Evolutionary conservation across 2,329 filamentous ascomycete species (phyloP).

Genomic region (Xylariaceae sp.): DNA sequence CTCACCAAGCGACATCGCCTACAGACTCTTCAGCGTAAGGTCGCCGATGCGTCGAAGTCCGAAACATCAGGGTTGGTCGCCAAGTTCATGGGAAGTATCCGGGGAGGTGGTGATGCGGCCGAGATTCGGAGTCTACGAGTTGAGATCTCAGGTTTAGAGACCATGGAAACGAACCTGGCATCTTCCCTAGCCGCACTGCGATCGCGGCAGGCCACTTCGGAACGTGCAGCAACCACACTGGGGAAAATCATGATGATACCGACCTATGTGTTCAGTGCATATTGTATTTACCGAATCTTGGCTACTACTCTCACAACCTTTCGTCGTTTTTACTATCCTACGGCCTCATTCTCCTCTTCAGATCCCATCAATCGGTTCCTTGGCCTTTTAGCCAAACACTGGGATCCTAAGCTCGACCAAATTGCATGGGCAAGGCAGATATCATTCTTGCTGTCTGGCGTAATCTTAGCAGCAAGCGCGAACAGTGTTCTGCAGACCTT

Average conservation of each 20-base stretch:
- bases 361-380: conserved; percentile 83
- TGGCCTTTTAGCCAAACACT: conserved; percentile 73
- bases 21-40: conserved; percentile 62
- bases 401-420: conserved; percentile 77
- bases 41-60: conserved; percentile 35
- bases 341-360: conserved; percentile 56
- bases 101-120: conserved; percentile 55
- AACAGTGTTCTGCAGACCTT: conserved; percentile 82
- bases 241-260: conserved; percentile 60
- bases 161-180: conserved; percentile 69
- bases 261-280: conserved; percentile 67
- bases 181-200: conserved; percentile 60
- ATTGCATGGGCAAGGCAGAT: conserved; percentile 80
- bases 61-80: conserved; percentile 59
- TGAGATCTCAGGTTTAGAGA: conserved; percentile 73
- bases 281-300: conserved; percentile 78
- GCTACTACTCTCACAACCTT: conserved; percentile 65
- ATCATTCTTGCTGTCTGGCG: conserved; percentile 74
- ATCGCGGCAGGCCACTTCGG: conserved; percentile 56
- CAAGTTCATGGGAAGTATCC: conserved; percentile 67
- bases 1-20: conserved; percentile 67
- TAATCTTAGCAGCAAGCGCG: conserved; percentile 77
- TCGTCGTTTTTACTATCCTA: conserved; percentile 49
- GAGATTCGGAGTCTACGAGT: conserved; percentile 61
- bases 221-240: conserved; percentile 59